A percentile compares a stretch with the other conserved stretches of the same genome.
phyloP scores from a whole-genome alignment of 2,329 filamentous ascomycete species.

The Hypoxylon sp. region DNA sequence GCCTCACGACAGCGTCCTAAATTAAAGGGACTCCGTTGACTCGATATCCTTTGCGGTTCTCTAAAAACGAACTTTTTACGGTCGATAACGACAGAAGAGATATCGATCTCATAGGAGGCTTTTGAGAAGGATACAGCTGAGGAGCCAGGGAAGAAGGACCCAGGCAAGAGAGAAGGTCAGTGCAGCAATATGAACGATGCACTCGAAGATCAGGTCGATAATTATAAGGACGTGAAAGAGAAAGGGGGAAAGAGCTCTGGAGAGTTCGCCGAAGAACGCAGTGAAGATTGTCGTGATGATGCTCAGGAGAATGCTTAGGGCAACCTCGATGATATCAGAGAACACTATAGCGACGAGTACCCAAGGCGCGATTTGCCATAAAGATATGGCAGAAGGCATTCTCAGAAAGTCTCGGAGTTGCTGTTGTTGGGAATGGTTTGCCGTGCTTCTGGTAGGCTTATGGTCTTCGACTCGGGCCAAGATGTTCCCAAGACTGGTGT shows the following conservation, averaged over 20 bases:
- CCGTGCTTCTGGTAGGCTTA: neutral
- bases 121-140: neutral
- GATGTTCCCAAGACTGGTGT: slow-evolving; percentile 6
- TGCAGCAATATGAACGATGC: neutral
- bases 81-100: no score
- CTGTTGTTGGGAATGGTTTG: neutral
- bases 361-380: neutral
- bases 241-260: neutral
- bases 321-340: neutral
- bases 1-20: neutral
- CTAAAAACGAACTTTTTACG: neutral
- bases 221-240: neutral
- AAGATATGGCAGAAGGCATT: neutral
- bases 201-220: neutral
- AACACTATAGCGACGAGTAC: neutral
- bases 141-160: neutral
- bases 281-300: neutral
- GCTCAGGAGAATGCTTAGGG: neutral
- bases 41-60: neutral
- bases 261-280: neutral
- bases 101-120: neutral
- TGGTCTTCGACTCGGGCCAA: neutral
- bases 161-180: neutral
- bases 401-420: neutral
- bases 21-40: neutral